phyloP scores from a whole-genome alignment of 2,329 filamentous ascomycete species.

The Alternaria panax region DNA sequence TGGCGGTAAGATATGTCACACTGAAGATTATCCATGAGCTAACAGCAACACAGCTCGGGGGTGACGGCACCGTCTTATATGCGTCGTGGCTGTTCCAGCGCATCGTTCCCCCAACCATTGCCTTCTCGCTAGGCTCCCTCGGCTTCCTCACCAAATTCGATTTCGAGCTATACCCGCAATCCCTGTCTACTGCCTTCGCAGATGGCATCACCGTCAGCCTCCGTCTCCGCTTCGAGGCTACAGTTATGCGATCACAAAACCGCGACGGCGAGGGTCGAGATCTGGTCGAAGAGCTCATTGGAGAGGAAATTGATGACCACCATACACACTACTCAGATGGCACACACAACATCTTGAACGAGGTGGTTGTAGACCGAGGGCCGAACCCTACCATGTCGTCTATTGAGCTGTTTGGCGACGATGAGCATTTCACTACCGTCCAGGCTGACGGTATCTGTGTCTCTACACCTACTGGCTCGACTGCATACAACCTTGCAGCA shows the following conservation, averaged over 20 bases:
- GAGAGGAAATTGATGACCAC: conserved; percentile 82
- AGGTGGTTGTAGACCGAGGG: conserved; percentile 93
- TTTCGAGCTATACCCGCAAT: conserved; percentile 76
- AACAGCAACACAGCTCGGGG: conserved; percentile 66
- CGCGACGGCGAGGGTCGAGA: conserved; percentile 45
- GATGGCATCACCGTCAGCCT: conserved; percentile 90
- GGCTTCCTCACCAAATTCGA: conserved; percentile 98
- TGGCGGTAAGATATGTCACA: conserved; percentile 64
- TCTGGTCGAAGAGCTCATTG: conserved; percentile 87
- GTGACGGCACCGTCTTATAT: conserved; percentile 96
- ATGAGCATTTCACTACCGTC: conserved; percentile 93
- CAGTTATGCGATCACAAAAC: conserved; percentile 81
- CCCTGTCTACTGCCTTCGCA: conserved; percentile 73
- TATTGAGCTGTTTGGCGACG: conserved; percentile 91
- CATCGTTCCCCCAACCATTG: conserved; percentile 90
- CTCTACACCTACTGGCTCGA: conserved; percentile 92
- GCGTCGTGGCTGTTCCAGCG: conserved; percentile 97
- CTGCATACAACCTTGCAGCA: conserved; percentile 93
- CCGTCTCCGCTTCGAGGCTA: conserved; percentile 88
- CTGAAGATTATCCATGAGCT: neutral
- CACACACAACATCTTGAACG: conserved; percentile 91
- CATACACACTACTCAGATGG: conserved; percentile 85
- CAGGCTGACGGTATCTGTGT: conserved; percentile 93
- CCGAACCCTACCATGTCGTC: conserved; percentile 94
- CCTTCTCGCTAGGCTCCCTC: conserved; percentile 88